Evolutionary conservation across 768 basidiomycete genomes (phyloP).

Genomic region (Gymnopilus dilepis): DNA sequence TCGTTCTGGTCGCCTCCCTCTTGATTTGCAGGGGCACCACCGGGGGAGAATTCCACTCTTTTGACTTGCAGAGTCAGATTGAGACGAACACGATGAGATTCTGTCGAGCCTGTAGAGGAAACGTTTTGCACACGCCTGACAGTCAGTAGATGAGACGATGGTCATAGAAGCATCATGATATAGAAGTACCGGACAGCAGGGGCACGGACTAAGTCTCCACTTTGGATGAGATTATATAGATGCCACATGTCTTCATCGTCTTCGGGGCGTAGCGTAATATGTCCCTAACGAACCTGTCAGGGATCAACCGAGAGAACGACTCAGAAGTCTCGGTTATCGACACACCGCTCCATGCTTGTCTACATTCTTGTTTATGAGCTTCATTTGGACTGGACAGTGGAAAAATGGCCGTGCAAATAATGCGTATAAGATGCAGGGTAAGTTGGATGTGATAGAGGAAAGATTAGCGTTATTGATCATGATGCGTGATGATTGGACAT

Average conservation of each 20-base stretch:
- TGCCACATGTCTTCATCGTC: slow-evolving; percentile 99
- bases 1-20: slow-evolving; percentile 40
- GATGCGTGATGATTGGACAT: too few species aligned
- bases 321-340: slow-evolving; percentile 14
- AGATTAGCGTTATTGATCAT: too few species aligned
- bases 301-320: slow-evolving; percentile 31
- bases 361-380: slow-evolving; percentile 80
- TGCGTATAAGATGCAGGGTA: too few species aligned
- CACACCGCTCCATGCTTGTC: slow-evolving; percentile 85
- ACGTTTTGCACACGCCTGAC: slow-evolving; percentile 84
- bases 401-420: slow-evolving; percentile 13
- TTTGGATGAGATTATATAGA: slow-evolving; percentile 93
- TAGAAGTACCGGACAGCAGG: slow-evolving; percentile 76
- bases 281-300: slow-evolving; percentile 62
- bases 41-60: slow-evolving; percentile 81
- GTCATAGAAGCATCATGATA: neutral
- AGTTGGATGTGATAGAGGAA: too few species aligned
- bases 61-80: slow-evolving; percentile 85
- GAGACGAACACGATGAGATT: slow-evolving; percentile 86
- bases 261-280: slow-evolving; percentile 93
- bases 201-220: slow-evolving; percentile 87
- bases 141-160: neutral
- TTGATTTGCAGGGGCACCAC: slow-evolving; percentile 54
- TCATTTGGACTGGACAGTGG: slow-evolving; percentile 56
- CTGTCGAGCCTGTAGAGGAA: slow-evolving; percentile 91